phyloP scores from a whole-genome alignment of 169 alveolate genomes.

The Plasmodium adleri region DNA sequence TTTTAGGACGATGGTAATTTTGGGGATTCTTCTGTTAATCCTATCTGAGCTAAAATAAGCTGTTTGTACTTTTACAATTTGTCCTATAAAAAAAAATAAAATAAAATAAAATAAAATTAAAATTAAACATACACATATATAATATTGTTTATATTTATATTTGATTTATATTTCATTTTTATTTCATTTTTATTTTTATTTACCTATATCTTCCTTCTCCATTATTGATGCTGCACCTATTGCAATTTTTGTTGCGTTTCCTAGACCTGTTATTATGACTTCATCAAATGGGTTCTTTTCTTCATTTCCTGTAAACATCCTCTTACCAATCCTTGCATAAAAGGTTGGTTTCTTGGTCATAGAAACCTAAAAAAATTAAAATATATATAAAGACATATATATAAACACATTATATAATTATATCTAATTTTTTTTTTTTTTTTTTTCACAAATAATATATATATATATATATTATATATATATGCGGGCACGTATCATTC shows the following conservation, averaged over 20 bases:
- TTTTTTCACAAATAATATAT: too few relatives aligned
- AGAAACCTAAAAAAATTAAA: slow-evolving; percentile 74
- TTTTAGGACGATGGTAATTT: slow-evolving; percentile 78
- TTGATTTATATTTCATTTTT: too few relatives aligned
- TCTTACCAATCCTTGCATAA: slow-evolving; percentile 81
- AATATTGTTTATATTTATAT: not conserved
- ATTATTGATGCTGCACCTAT: slow-evolving; percentile 82
- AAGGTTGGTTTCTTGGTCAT: slow-evolving; percentile 80
- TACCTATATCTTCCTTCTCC: slow-evolving; percentile 81
- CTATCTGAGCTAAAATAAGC: slow-evolving; percentile 82
- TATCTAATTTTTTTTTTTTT: too few relatives aligned
- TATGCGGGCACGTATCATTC: too few relatives aligned
- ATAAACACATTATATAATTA: too few relatives aligned
- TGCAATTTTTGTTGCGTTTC: slow-evolving; percentile 84
- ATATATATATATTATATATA: too few relatives aligned
- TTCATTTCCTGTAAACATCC: slow-evolving; percentile 80
- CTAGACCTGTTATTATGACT: slow-evolving; percentile 82
- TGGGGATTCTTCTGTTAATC: slow-evolving; percentile 80
- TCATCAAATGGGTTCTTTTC: slow-evolving; percentile 80
- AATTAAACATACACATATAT: not conserved
- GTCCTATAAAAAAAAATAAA: slow-evolving; percentile 70
- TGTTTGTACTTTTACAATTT: slow-evolving; percentile 79
- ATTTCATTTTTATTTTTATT: not conserved
- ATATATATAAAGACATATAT: not conserved
- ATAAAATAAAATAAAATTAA: not conserved